phyloP scores from a whole-genome alignment of 306 rosid species.

The Trifolium fragiferum region DNA sequence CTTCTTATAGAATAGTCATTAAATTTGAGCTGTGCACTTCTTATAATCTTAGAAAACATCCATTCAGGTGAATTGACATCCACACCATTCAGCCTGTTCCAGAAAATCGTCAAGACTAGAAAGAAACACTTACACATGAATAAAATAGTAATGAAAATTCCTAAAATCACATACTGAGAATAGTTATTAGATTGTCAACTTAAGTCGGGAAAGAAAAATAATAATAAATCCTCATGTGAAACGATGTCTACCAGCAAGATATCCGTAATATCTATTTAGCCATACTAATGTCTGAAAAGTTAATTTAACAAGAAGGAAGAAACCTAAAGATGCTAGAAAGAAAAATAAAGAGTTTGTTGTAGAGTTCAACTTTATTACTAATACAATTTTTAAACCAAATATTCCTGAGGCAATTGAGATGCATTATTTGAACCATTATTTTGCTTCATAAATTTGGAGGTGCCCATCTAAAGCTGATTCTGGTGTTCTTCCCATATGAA shows the following conservation, averaged over 20 bases:
- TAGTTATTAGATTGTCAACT: constrained; percentile 31
- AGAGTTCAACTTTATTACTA: neutral
- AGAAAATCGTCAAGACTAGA: constrained; percentile 42
- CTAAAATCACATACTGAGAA: constrained; percentile 30
- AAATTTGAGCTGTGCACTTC: constrained; percentile 85
- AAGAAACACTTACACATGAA: constrained; percentile 38
- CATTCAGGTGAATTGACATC: constrained; percentile 86
- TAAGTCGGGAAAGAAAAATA: constrained; percentile 21
- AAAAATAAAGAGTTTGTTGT: neutral
- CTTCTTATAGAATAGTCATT: constrained; percentile 82
- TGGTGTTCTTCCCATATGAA: constrained; percentile 10
- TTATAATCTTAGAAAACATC: constrained; percentile 86
- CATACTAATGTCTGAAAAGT: constrained; percentile 6
- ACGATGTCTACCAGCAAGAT: constrained; percentile 20
- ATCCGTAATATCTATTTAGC: constrained; percentile 36
- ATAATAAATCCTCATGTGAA: constrained; percentile 9
- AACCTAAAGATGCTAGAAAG: neutral
- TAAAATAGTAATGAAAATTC: constrained; percentile 23
- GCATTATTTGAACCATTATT: neutral
- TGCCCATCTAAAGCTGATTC: constrained; percentile 10
- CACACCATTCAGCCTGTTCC: constrained; percentile 90
- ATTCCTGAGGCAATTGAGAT: constrained; percentile 12
- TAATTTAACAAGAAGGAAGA: constrained; percentile 4
- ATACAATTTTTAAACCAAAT: constrained; percentile 11
- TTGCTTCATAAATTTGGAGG: constrained; percentile 31